Evolutionary conservation across 441 rosid species (phyloP), one percentile per base, ranked within the genome.

Genomic region (Cnidoscolus chayamansa): DNA sequence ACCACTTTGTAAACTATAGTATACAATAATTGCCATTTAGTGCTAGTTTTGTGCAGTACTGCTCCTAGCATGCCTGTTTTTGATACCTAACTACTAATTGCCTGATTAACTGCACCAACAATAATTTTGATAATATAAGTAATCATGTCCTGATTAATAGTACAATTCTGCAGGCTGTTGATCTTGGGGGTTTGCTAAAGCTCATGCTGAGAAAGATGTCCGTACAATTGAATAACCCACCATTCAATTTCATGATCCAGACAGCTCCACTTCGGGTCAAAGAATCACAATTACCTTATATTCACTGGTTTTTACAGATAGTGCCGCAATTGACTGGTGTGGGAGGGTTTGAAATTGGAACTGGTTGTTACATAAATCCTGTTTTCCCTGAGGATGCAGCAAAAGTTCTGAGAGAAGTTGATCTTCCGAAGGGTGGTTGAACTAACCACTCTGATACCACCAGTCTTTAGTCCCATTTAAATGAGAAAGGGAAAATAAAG

Each of bases 371-470:
- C 78, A 90, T 94, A 53, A 94, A 92, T 76, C 93, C 93, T 20
- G 90, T 92, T 78, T 92, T 89, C 69, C 90, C 97, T 0, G 97
- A 92, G 82, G 99, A 87, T 72, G 98, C 92, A 9, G 93, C 97
- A 10, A 84, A 91, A 74, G 78, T 94, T 73, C 54, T 89, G 72
- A 82, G 89, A 40, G 45, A 88, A 75, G 88, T 90, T 73, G 75
- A 77, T 71, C 80, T 90, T 48, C 62, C 45, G 6, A 40, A 40
- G 7, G 45, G 7, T 4, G 45, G 45, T 40, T 40, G 45, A 40
- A 40, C 45, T 6, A 40, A 40, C 45, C 7, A 40, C 71, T 53
- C 30, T 40, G 45, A 25, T 55, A 35, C 32, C 9, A 1, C 2
- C 4, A 37, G 35, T 4, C 12, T 7, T 55, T 35, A 43, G 25